Percentiles rank a stretch among this genome's conserved stretches.
These are phyloP conservation scores for Beauveria scarabaeidicola DNA, from an alignment of 2,329 filamentous ascomycete species.

Conservation along the genomic window DNA sequence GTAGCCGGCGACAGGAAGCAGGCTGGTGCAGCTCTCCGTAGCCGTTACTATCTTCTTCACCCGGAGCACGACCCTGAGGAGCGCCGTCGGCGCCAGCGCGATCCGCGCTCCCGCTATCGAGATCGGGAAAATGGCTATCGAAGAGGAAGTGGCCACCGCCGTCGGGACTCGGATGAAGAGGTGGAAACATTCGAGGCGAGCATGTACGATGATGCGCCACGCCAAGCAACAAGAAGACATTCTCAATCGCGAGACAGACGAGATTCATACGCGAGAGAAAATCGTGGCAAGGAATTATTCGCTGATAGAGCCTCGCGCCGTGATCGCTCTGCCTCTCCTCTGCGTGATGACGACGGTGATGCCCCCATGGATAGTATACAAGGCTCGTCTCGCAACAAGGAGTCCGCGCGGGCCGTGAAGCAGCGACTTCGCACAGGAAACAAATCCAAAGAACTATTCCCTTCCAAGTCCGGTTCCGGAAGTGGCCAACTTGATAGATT, in stretches of 20 bases:
- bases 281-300: constrained; percentile 57
- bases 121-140: constrained; percentile 39
- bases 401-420: constrained; percentile 26
- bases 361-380: constrained; percentile 26
- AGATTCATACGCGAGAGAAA: constrained; percentile 26
- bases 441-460: constrained; percentile 31
- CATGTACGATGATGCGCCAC: constrained; percentile 68
- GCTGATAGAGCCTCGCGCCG: constrained; percentile 30
- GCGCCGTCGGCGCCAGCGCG: constrained; percentile 49
- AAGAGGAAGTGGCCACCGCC: constrained; percentile 31
- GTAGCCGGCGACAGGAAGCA: constrained; percentile 70
- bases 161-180: constrained; percentile 40
- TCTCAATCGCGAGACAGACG: constrained; percentile 21
- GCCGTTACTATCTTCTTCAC: constrained; percentile 86
- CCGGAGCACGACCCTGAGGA: constrained; percentile 81
- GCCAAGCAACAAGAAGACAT: constrained; percentile 20
- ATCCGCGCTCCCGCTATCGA: constrained; percentile 53
- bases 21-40: constrained; percentile 67
- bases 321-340: constrained; percentile 45
- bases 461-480: constrained; percentile 21
- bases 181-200: constrained; percentile 59
- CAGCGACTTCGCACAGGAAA: constrained; percentile 24
- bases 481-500: constrained; percentile 29
- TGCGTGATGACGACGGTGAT: constrained; percentile 34
- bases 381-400: constrained; percentile 26